Conservation (phyloP, 2,329 filamentous ascomycete species). For the Pseudogymnoascus sp. region DNA sequence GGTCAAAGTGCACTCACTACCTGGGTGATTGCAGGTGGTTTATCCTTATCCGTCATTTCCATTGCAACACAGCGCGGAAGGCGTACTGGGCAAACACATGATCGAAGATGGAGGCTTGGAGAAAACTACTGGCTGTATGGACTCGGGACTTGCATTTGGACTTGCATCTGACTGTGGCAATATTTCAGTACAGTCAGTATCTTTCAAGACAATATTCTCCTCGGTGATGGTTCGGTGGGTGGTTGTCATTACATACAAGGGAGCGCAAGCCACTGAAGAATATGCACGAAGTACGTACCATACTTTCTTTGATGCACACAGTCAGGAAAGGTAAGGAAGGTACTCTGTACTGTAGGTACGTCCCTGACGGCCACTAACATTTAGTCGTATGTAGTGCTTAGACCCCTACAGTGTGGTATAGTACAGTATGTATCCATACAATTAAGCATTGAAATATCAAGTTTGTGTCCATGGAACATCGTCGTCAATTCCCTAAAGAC, state of each 20-base stretch:
- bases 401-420: not conserved
- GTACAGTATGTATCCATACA: not conserved
- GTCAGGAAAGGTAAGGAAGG: not conserved
- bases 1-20: not conserved
- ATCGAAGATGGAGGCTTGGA: not conserved
- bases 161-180: not conserved
- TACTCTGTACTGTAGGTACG: not conserved
- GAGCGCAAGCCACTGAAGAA: not conserved
- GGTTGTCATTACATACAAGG: not conserved
- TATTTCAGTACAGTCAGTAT: not conserved
- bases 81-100: not conserved
- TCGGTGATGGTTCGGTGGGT: not conserved
- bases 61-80: not conserved
- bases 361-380: not conserved
- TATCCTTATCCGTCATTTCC: not conserved
- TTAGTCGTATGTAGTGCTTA: not conserved
- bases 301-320: not conserved
- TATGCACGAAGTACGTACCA: not conserved
- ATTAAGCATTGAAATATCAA: no score
- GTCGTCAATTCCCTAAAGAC: no score
- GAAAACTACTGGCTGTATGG: not conserved
- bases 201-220: not conserved
- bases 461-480: no score
- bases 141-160: not conserved
- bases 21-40: no score